These are phyloP conservation scores for Cajanus cajan DNA, from an alignment of 306 rosid genomes.

Conservation along the genomic window DNA sequence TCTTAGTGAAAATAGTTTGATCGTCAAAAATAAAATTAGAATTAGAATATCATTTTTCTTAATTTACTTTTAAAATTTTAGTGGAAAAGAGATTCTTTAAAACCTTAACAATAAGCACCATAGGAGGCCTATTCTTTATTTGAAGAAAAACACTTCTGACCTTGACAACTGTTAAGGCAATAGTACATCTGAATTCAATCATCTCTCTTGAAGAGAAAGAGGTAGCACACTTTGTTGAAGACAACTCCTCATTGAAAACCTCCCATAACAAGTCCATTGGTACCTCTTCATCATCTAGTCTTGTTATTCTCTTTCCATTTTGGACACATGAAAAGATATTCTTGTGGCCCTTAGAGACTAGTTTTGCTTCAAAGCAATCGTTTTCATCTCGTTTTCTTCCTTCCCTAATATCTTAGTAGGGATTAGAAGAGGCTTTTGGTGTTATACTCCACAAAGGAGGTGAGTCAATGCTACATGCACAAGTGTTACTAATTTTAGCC, in stretches of 20 bases:
- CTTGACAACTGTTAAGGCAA: constrained; percentile 24
- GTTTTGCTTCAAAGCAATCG: no score
- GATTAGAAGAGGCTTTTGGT: constrained; percentile 27
- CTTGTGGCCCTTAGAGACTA: constrained; percentile 11
- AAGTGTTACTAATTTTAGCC: constrained; percentile 33
- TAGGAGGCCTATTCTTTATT: constrained; percentile 34
- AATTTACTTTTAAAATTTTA: constrained; percentile 37
- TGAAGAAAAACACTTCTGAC: constrained; percentile 28
- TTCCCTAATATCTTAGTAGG: constrained; percentile 8
- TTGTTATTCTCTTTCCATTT: background rate
- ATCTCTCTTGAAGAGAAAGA: constrained; percentile 26
- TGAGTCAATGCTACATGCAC: constrained; percentile 33
- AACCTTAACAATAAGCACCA: constrained; percentile 47
- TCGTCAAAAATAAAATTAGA: constrained; percentile 19
- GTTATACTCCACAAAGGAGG: constrained; percentile 49
- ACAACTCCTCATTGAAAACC: constrained; percentile 51
- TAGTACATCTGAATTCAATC: constrained; percentile 28
- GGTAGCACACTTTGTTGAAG: constrained; percentile 4
- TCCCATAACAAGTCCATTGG: constrained; percentile 68
- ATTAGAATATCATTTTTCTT: constrained; percentile 20
- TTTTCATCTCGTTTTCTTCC: background rate
- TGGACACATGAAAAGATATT: constrained; percentile 35
- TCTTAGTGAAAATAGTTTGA: background rate
- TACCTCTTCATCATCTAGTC: constrained; percentile 33
- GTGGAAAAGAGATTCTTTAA: constrained; percentile 48